phyloP scores from a whole-genome alignment of 768 basidiomycete genomes.

The Brasilioporus rufonigricans region DNA sequence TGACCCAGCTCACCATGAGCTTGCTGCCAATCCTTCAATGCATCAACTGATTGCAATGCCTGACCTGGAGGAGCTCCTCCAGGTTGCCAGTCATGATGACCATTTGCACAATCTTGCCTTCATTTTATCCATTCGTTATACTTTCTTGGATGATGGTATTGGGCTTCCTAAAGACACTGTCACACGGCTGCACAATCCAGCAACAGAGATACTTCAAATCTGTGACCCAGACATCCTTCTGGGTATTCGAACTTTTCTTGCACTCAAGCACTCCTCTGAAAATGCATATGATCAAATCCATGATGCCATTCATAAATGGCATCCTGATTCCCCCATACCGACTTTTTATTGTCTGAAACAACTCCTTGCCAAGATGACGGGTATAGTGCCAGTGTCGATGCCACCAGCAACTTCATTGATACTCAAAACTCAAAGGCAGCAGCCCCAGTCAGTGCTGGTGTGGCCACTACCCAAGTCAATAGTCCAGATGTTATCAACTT shows the following conservation, averaged over 20 bases:
- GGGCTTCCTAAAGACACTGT: background rate
- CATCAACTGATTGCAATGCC: no score
- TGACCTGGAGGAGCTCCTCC: no score
- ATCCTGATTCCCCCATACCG: background rate
- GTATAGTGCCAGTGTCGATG: no score
- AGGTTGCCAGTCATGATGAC: no score
- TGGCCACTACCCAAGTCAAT: no score
- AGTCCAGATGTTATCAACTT: no score
- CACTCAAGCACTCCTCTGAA: background rate
- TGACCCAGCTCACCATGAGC: no score
- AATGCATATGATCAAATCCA: background rate
- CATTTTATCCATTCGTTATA: background rate
- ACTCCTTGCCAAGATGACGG: background rate
- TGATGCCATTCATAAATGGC: background rate
- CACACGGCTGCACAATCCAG: background rate
- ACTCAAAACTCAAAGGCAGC: no score
- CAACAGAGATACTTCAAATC: background rate
- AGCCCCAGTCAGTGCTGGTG: no score
- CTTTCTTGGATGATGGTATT: background rate
- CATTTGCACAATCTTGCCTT: background rate
- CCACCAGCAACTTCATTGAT: no score
- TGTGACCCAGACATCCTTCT: background rate
- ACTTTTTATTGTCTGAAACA: background rate
- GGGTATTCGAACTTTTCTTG: background rate
- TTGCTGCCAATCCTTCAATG: no score